phyloP scores from a whole-genome alignment of 2,329 filamentous ascomycete genomes.

The Tolypocladium album region DNA sequence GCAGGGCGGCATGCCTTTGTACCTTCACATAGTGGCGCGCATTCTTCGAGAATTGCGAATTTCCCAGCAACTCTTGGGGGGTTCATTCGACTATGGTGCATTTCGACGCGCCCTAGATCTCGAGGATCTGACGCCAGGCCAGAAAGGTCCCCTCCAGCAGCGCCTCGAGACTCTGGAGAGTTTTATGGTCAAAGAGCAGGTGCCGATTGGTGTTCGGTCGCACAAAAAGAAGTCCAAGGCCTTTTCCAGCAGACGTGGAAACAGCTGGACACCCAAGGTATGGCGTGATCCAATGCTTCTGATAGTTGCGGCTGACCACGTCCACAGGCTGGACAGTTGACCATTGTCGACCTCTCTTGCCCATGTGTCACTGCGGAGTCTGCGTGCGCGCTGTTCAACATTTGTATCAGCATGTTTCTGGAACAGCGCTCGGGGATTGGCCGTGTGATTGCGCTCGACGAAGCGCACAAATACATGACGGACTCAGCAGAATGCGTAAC shows the following conservation, averaged over 20 bases:
- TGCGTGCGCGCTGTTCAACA: constrained; percentile 63
- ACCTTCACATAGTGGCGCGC: constrained; percentile 43
- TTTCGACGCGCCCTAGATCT: constrained; percentile 27
- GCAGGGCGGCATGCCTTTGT: constrained; percentile 37
- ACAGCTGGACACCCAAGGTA: constrained; percentile 11
- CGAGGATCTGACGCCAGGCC: constrained; percentile 31
- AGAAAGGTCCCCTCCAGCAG: constrained; percentile 39
- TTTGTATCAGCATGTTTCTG: constrained; percentile 57
- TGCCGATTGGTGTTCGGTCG: neutral
- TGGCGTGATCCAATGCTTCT: neutral
- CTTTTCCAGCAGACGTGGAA: neutral
- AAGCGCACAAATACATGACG: constrained; percentile 70
- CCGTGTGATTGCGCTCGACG: constrained; percentile 59
- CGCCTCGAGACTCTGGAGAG: constrained; percentile 38
- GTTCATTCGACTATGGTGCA: constrained; percentile 34
- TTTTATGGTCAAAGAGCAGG: constrained; percentile 31
- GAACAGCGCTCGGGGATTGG: constrained; percentile 35
- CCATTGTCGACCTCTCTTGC: constrained; percentile 57
- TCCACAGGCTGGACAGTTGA: constrained; percentile 19
- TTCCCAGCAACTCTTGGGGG: constrained; percentile 24
- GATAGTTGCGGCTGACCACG: neutral
- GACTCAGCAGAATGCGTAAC: constrained; percentile 37
- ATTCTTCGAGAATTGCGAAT: constrained; percentile 47
- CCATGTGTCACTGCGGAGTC: constrained; percentile 56
- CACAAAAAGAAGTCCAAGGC: neutral